Conservation (phyloP, 2,329 filamentous ascomycete genomes). For the Microsporum audouinii region DNA sequence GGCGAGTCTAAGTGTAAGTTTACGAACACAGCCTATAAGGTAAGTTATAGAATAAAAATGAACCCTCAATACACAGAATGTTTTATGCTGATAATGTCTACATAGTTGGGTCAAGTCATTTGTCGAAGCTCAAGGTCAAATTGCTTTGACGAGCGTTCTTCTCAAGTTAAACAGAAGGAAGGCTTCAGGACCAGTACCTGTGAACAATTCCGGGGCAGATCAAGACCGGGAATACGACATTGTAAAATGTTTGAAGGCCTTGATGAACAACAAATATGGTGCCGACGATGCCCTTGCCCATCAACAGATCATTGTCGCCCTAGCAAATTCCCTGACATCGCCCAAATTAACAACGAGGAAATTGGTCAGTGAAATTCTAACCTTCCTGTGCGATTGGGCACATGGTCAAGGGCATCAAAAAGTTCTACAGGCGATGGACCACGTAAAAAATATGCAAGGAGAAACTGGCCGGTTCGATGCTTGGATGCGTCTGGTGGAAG, state of each 20-base stretch:
- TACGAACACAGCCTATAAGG: conserved; percentile 88
- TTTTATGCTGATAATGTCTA: conserved; percentile 6
- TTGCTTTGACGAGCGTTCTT: conserved; percentile 86
- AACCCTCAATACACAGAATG: neutral
- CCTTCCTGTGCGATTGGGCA: conserved; percentile 91
- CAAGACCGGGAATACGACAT: conserved; percentile 93
- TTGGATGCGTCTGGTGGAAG: conserved; percentile 97
- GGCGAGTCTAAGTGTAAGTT: conserved; percentile 82
- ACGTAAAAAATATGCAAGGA: conserved; percentile 73
- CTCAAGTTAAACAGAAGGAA: conserved; percentile 87
- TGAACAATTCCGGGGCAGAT: conserved; percentile 50
- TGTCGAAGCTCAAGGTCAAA: conserved; percentile 92
- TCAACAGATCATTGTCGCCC: conserved; percentile 76
- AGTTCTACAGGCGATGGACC: conserved; percentile 85
- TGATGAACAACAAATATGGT: conserved; percentile 99
- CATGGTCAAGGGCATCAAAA: conserved; percentile 81
- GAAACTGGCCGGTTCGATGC: conserved; percentile 95
- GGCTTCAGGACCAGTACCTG: conserved; percentile 57
- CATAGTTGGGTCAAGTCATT: conserved; percentile 81
- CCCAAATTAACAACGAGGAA: conserved; percentile 84
- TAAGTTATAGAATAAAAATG: conserved; percentile 15
- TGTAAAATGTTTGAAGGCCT: conserved; percentile 87
- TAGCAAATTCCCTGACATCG: conserved; percentile 77
- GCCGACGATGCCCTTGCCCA: conserved; percentile 89
- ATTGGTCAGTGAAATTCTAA: conserved; percentile 88